Evolutionary conservation across 2,329 filamentous ascomycete genomes (phyloP).

Genomic region (Orbilia blumenaviensis): DNA sequence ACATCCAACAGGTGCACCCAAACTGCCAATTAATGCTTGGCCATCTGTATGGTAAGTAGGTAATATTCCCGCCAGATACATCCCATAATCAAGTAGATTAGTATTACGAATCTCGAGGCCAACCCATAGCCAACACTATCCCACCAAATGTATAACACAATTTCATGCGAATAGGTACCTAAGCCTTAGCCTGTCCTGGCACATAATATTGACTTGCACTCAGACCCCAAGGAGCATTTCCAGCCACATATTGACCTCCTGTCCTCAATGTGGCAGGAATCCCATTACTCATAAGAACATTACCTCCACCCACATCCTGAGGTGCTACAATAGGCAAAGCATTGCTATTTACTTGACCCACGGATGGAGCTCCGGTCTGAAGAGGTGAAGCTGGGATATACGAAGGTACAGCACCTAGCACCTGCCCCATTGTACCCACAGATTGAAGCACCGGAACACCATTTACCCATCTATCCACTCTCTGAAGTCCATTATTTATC

Average conservation of each 20-base stretch:
- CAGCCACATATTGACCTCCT: background rate
- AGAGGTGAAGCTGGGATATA: background rate
- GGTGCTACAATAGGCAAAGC: background rate
- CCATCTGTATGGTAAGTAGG: too few relatives aligned
- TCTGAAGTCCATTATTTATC: background rate
- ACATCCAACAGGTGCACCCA: too few relatives aligned
- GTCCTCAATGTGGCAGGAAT: background rate
- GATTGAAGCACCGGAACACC: background rate
- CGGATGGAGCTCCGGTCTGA: background rate
- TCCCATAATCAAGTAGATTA: too few relatives aligned
- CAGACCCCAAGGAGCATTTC: background rate
- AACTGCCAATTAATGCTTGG: too few relatives aligned
- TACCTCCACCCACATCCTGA: background rate
- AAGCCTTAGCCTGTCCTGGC: background rate
- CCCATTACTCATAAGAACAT: too few relatives aligned
- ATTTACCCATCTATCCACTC: background rate
- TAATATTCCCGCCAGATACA: too few relatives aligned
- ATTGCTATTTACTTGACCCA: background rate
- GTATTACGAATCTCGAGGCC: too few relatives aligned
- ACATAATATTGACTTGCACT: background rate
- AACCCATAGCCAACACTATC: too few relatives aligned
- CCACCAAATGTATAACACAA: too few relatives aligned
- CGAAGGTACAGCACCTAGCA: background rate
- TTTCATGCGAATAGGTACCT: too few relatives aligned
- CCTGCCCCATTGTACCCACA: background rate